A percentile compares a stretch with the other conserved stretches of the same genome.
These are phyloP conservation scores for Trichoderma atroviride DNA, from an alignment of 2,329 filamentous ascomycete species.

Conservation along the genomic window DNA sequence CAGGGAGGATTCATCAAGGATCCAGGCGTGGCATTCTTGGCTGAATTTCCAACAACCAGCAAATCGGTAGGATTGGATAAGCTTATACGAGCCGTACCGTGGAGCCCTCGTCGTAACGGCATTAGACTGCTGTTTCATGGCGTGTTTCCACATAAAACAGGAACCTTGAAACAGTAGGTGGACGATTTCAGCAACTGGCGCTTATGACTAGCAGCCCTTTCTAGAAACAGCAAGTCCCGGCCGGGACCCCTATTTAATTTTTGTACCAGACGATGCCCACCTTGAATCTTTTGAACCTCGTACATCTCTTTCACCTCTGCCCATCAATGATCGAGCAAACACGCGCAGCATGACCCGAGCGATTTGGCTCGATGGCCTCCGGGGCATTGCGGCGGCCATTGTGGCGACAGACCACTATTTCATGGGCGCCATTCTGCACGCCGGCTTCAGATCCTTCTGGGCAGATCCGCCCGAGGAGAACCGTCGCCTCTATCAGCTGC, in stretches of 20 bases:
- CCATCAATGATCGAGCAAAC: neutral
- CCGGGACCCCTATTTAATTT: constrained; percentile 4
- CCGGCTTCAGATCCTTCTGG: constrained; percentile 23
- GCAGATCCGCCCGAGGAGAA: constrained; percentile 21
- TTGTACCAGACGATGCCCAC: neutral
- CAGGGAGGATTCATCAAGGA: neutral
- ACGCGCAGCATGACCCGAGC: constrained; percentile 16
- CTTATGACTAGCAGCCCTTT: constrained; percentile 5
- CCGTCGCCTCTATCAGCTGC: constrained; percentile 10
- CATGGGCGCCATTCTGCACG: constrained; percentile 17
- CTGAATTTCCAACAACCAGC: neutral
- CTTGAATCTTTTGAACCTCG: neutral
- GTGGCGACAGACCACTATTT: constrained; percentile 23
- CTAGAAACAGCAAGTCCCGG: constrained; percentile 13
- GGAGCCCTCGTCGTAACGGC: too few relatives aligned
- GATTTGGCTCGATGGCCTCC: constrained; percentile 19
- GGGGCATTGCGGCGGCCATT: constrained; percentile 22
- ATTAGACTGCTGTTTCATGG: neutral
- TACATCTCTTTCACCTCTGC: neutral
- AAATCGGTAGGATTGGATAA: neutral
- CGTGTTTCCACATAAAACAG: neutral
- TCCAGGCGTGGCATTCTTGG: neutral
- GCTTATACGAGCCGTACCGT: neutral
- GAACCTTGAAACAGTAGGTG: too few relatives aligned
- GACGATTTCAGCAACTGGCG: too few relatives aligned